These are phyloP conservation scores for Paraphoma chrysanthemicola DNA, from an alignment of 2,329 filamentous ascomycete genomes.

Conservation along the genomic window DNA sequence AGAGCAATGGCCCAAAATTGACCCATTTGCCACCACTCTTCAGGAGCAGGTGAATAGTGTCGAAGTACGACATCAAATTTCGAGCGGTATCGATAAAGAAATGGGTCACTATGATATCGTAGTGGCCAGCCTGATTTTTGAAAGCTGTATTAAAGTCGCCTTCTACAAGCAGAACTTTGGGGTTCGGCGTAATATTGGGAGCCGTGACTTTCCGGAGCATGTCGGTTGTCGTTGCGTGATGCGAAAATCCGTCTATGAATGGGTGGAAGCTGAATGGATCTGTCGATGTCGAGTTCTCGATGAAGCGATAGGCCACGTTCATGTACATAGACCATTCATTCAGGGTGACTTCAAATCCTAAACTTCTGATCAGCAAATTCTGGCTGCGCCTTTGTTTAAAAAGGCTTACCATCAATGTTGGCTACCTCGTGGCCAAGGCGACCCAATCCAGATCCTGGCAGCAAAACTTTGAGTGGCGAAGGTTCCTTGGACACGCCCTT, in stretches of 20 bases:
- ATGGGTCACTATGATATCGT: conserved; percentile 61
- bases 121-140: conserved; percentile 33
- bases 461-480: conserved; percentile 49
- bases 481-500: not conserved
- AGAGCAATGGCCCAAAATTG: conserved; percentile 64
- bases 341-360: conserved; percentile 60
- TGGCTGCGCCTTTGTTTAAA: not conserved
- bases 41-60: conserved; percentile 59
- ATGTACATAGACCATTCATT: conserved; percentile 68
- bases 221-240: conserved; percentile 58
- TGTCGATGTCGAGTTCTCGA: conserved; percentile 44
- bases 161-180: conserved; percentile 58
- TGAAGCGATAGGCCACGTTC: conserved; percentile 61
- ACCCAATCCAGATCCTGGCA: conserved; percentile 63
- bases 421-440: conserved; percentile 61
- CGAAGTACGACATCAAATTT: conserved; percentile 62
- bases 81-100: conserved; percentile 69
- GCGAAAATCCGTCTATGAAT: conserved; percentile 64
- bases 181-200: conserved; percentile 48
- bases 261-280: conserved; percentile 53
- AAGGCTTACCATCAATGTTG: conserved; percentile 46
- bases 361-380: not conserved
- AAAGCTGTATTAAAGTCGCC: conserved; percentile 62
- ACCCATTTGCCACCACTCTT: conserved; percentile 61
- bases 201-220: conserved; percentile 57